Evolutionary conservation across 202 grass and related monocot species (phyloP).

Genomic region (Hordeum pubiflorum): DNA sequence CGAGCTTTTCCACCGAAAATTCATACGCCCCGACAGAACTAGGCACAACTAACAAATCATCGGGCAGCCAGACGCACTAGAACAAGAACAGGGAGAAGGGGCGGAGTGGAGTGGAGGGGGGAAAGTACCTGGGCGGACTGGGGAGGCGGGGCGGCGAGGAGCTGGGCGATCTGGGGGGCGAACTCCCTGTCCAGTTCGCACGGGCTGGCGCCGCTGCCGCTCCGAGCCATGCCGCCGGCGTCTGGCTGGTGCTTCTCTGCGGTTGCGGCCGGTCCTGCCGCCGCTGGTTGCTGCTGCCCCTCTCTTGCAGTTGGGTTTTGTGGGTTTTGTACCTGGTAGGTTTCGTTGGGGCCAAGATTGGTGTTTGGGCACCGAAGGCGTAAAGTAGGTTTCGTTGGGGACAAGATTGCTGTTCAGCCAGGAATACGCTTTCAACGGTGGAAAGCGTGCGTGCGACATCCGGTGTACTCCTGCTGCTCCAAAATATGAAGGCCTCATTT

Average conservation of each 20-base stretch:
- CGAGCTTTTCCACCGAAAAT: background rate
- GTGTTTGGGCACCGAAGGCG: background rate
- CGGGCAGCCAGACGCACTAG: background rate
- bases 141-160: slow-evolving; percentile 52
- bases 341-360: slow-evolving; percentile 6
- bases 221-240: slow-evolving; percentile 5
- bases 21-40: background rate
- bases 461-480: no score
- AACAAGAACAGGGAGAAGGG: background rate
- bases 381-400: background rate
- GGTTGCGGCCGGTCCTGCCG: background rate
- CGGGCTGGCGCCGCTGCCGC: slow-evolving; percentile 25
- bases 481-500: no score
- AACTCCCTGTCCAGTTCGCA: slow-evolving; percentile 59
- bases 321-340: background rate
- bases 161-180: slow-evolving; percentile 59
- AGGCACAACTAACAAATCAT: background rate
- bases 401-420: background rate
- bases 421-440: background rate
- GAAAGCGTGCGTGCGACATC: background rate
- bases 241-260: background rate
- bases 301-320: slow-evolving; percentile 1
- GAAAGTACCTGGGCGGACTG: slow-evolving; percentile 37
- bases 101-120: background rate
- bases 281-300: background rate